Conservation (phyloP, 768 basidiomycete genomes). For the Brasilioporus rufonigricans region DNA sequence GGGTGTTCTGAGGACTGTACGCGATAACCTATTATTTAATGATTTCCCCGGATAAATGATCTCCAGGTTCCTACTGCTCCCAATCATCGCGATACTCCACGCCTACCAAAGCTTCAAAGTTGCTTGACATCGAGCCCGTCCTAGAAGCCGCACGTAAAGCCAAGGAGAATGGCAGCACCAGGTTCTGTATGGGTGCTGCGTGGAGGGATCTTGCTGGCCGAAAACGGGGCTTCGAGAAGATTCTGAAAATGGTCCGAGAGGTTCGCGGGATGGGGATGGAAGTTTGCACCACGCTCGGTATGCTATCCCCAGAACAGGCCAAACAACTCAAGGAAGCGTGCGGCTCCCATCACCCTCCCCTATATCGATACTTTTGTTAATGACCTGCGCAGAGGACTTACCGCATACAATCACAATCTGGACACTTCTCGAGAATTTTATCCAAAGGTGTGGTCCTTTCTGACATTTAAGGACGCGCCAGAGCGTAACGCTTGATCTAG, state of each 20-base stretch:
- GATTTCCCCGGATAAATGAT: background rate
- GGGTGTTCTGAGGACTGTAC: slow-evolving; percentile 95
- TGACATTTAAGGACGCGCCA: background rate
- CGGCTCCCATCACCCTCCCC: slow-evolving; percentile 26
- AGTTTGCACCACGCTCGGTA: slow-evolving; percentile 97
- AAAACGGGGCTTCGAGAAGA: slow-evolving; percentile 91
- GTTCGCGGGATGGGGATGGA: slow-evolving; percentile 98
- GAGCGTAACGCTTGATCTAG: slow-evolving; percentile 37
- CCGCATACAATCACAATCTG: slow-evolving; percentile 98
- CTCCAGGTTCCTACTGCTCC: slow-evolving; percentile 90
- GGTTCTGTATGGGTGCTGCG: slow-evolving; percentile 99
- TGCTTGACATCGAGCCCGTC: slow-evolving; percentile 90
- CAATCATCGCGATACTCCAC: slow-evolving; percentile 94
- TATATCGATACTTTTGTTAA: background rate
- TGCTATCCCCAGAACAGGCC: slow-evolving; percentile 94
- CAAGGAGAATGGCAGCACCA: slow-evolving; percentile 93
- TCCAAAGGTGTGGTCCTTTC: slow-evolving; percentile 60
- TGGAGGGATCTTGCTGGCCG: slow-evolving; percentile 94
- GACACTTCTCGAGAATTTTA: slow-evolving; percentile 98
- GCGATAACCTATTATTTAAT: slow-evolving; percentile 24
- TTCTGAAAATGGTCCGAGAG: slow-evolving; percentile 87
- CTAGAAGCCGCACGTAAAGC: slow-evolving; percentile 90
- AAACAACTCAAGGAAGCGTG: slow-evolving; percentile 89
- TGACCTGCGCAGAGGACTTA: slow-evolving; percentile 62
- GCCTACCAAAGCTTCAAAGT: slow-evolving; percentile 80